Base-by-base conservation (phyloP, 1,284 basidiomycete genomes). In the Puccinia hordei region DNA sequence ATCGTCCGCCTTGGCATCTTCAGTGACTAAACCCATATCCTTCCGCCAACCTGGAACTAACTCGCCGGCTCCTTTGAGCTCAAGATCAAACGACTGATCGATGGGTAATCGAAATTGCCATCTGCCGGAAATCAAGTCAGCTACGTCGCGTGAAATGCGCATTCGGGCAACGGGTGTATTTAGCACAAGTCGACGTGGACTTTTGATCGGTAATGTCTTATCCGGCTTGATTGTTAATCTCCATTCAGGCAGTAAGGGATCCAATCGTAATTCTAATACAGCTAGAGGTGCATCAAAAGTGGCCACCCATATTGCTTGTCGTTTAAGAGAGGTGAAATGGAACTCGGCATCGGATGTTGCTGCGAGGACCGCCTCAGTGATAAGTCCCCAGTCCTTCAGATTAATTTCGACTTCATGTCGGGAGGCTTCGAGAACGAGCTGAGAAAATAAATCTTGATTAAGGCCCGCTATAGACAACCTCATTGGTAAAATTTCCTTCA, bases 401-500 rank as follows among this genome's bases (percentile, higher is more conserved):
- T 87, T 81, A 6, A 87, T 85, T 10, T 81, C 80, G 12, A 85
- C 84, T 61, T 83, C 44, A 77, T 82, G 66, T 15, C 75, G 65
- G 81, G 88, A 89, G 33, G 92, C 85, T 10, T 83, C 82, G 57
- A 90, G 88, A 13, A 96, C 87, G 3, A 90, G 85, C 9, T 87
- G 85, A 46, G 86, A 84, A 0, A 88, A 73, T 30, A 81, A 41
- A 61, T 51, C 73, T 51, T 73, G 51, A 49, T 55, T 88, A 73
- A 94, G 85, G 19, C 88, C 88, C 0, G 87, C 86, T 38, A 96
- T 85, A 5, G 88, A 87, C 59, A 96, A 87, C 69, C 91, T 91
- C 95, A 98, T 98, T 0, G 95, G 95, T 17, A 98, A 88, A 1
- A 90, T 88, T 0, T 90, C 89, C 85, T 95, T 96, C 81, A 97